These are phyloP conservation scores for Abortiporus biennis DNA, from an alignment of 1,284 basidiomycete species.

Conservation along the genomic window DNA sequence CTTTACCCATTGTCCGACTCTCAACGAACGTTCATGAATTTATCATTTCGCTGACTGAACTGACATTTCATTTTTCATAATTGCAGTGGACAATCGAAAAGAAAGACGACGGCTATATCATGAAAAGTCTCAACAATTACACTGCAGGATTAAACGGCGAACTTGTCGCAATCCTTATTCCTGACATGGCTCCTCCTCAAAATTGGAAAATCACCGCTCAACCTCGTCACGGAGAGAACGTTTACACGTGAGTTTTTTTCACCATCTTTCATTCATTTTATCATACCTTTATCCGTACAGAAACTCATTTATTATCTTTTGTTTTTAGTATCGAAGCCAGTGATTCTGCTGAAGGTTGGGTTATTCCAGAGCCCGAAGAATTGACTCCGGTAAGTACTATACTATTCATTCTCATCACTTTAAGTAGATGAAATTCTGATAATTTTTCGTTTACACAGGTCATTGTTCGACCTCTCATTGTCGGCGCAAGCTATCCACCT, in stretches of 20 bases:
- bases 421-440: background rate
- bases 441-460: background rate
- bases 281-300: too few relatives aligned
- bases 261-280: too few relatives aligned
- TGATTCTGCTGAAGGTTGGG: background rate
- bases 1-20: too few relatives aligned
- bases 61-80: too few relatives aligned
- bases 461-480: background rate
- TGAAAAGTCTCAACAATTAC: background rate
- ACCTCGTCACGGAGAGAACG: slow-evolving; percentile 3
- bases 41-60: too few relatives aligned
- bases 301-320: background rate
- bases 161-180: slow-evolving; percentile 1
- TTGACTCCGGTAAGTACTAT: too few relatives aligned
- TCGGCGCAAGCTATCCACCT: background rate
- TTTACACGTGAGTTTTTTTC: slow-evolving; percentile 1
- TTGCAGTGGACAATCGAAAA: too few relatives aligned
- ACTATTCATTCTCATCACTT: too few relatives aligned
- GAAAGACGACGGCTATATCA: background rate
- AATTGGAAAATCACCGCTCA: slow-evolving; percentile 1
- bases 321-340: background rate
- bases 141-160: background rate
- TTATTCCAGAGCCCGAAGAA: background rate
- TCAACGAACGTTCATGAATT: too few relatives aligned
- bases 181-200: background rate